Evolutionary conservation across 805 yeast species (phyloP).

Genomic region (Yarrowia deformans): DNA sequence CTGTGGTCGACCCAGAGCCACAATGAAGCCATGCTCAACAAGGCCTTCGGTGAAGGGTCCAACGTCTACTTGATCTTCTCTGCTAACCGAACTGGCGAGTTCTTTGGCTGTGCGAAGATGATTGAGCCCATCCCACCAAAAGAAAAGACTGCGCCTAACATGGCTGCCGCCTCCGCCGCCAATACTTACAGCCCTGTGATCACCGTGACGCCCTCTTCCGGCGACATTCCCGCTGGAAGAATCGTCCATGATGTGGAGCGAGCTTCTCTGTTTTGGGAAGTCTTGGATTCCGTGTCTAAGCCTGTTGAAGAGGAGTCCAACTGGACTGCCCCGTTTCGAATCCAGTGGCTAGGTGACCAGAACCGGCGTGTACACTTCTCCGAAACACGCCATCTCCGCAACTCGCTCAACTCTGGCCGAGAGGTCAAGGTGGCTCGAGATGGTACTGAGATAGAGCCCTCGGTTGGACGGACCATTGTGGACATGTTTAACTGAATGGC

Average conservation of each 20-base stretch:
- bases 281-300: slow-evolving; percentile 44
- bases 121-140: slow-evolving; percentile 45
- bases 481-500: slow-evolving; percentile 46
- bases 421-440: slow-evolving; percentile 56
- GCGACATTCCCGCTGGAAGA: slow-evolving; percentile 44
- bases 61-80: slow-evolving; percentile 53
- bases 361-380: slow-evolving; percentile 48
- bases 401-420: slow-evolving; percentile 51
- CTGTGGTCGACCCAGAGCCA: slow-evolving; percentile 55
- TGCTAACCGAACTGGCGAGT: slow-evolving; percentile 54
- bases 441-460: slow-evolving; percentile 54
- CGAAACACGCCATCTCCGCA: slow-evolving; percentile 49
- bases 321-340: slow-evolving; percentile 52
- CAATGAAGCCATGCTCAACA: slow-evolving; percentile 51
- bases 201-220: slow-evolving; percentile 30
- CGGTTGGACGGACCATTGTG: slow-evolving; percentile 48
- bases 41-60: slow-evolving; percentile 50
- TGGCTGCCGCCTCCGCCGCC: background rate
- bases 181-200: slow-evolving; percentile 10
- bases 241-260: slow-evolving; percentile 44
- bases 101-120: slow-evolving; percentile 54
- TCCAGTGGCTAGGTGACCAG: slow-evolving; percentile 51
- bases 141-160: slow-evolving; percentile 30
- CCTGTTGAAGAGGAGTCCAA: slow-evolving; percentile 38
- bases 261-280: slow-evolving; percentile 40